Evolutionary conservation across 495 filamentous ascomycete genomes (phyloP).

Genomic region (Aspergillus saccharolyticus): DNA sequence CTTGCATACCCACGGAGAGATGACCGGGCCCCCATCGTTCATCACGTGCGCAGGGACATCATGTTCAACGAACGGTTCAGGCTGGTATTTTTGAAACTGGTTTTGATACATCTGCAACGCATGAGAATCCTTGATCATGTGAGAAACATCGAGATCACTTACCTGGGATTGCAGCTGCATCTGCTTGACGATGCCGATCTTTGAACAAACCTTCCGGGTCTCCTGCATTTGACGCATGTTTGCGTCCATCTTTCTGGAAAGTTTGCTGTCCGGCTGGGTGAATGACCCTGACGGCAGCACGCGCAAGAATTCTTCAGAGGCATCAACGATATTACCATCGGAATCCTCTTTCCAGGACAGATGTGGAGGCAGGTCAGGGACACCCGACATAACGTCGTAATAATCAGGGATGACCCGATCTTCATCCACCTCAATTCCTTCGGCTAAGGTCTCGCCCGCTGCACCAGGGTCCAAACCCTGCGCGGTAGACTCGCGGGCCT

Average conservation of each 20-base stretch:
- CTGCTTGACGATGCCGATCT: constrained; percentile 96
- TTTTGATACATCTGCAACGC: constrained; percentile 80
- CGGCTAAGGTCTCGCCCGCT: constrained; percentile 70
- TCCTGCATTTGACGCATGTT: constrained; percentile 97
- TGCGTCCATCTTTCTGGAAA: constrained; percentile 76
- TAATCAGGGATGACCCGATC: constrained; percentile 83
- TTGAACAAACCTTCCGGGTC: constrained; percentile 90
- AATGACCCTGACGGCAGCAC: constrained; percentile 72
- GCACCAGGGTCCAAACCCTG: constrained; percentile 44
- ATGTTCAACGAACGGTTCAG: constrained; percentile 80
- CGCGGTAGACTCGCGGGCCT: constrained; percentile 42
- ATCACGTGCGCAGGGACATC: constrained; percentile 82
- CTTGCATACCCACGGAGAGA: constrained; percentile 72
- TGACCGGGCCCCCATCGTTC: constrained; percentile 80
- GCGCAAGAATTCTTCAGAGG: constrained; percentile 72
- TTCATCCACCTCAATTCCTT: constrained; percentile 84
- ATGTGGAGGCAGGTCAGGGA: constrained; percentile 74
- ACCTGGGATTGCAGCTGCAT: constrained; percentile 98
- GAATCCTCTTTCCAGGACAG: constrained; percentile 83
- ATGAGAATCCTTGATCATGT: constrained; percentile 4
- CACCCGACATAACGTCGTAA: constrained; percentile 78
- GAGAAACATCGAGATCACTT: constrained; percentile 17
- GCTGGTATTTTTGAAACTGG: constrained; percentile 96
- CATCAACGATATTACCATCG: constrained; percentile 80
- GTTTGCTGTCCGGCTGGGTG: constrained; percentile 64